These are phyloP conservation scores for Aspergillus japonicus DNA, from an alignment of 2,329 filamentous ascomycete species.

Conservation along the genomic window DNA sequence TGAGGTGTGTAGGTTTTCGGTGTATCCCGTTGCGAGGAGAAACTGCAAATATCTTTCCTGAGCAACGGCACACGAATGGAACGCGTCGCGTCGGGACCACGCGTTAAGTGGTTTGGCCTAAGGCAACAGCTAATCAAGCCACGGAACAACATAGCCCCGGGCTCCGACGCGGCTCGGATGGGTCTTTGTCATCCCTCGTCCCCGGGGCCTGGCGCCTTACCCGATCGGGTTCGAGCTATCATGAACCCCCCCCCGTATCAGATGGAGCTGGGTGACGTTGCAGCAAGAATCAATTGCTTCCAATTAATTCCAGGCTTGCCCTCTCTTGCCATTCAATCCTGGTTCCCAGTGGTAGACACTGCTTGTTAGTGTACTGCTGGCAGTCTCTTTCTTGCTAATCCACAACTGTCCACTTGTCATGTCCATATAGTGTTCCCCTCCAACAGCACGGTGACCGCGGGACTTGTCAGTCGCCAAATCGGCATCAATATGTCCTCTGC, in stretches of 20 bases:
- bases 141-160: slow-evolving; percentile 11
- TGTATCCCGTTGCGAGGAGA: slow-evolving; percentile 11
- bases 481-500: slow-evolving; percentile 59
- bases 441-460: slow-evolving; percentile 33
- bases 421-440: slow-evolving; percentile 33
- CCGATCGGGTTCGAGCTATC: slow-evolving; percentile 28
- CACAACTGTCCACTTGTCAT: slow-evolving; percentile 33
- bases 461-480: slow-evolving; percentile 35
- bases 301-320: neutral
- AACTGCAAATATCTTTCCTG: slow-evolving; percentile 27
- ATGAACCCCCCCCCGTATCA: slow-evolving; percentile 28
- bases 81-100: slow-evolving; percentile 38
- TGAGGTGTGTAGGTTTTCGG: slow-evolving; percentile 13
- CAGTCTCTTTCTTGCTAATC: slow-evolving; percentile 7
- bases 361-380: slow-evolving; percentile 5
- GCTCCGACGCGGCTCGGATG: slow-evolving; percentile 7
- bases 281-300: slow-evolving; percentile 2
- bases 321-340: slow-evolving; percentile 3
- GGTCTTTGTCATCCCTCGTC: slow-evolving; percentile 12
- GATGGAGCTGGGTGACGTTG: slow-evolving; percentile 20
- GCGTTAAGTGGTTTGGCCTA: slow-evolving; percentile 42
- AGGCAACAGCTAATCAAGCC: slow-evolving; percentile 4
- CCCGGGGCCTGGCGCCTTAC: slow-evolving; percentile 22
- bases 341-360: neutral
- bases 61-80: slow-evolving; percentile 25